A percentile compares a stretch with the other conserved stretches of the same genome.
Conservation (phyloP, 176 grass and related monocot species). For the Rhipidocladum racemiflorum region DNA sequence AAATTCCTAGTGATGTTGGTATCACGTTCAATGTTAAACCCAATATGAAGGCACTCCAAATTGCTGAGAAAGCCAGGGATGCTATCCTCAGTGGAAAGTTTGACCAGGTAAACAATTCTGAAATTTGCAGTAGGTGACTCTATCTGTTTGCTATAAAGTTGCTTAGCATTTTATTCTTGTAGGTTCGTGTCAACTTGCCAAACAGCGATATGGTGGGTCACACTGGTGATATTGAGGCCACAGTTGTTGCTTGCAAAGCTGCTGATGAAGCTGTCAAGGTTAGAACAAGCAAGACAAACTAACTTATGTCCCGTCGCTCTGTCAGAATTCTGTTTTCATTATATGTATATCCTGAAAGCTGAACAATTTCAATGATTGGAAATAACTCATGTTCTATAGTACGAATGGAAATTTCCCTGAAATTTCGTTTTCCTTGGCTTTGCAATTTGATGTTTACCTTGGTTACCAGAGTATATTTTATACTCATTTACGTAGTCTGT, state of each 20-base stretch:
- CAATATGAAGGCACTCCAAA: conserved; percentile 95
- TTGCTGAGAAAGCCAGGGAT: conserved; percentile 81
- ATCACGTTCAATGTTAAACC: conserved; percentile 98
- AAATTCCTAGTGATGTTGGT: conserved; percentile 88
- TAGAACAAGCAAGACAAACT: background rate
- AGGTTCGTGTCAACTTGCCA: conserved; percentile 95
- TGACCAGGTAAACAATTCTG: conserved; percentile 68
- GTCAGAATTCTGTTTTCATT: background rate
- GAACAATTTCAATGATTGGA: background rate
- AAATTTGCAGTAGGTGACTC: background rate
- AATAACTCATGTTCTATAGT: background rate
- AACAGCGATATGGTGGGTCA: conserved; percentile 99
- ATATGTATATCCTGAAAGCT: background rate
- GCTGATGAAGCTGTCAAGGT: conserved; percentile 97
- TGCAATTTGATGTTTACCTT: background rate
- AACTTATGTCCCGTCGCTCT: background rate
- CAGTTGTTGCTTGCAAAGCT: conserved; percentile 87
- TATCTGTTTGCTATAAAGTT: background rate
- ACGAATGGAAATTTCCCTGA: background rate
- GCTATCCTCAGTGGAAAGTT: conserved; percentile 86
- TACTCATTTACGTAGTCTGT: background rate
- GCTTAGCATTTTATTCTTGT: conserved; percentile 12
- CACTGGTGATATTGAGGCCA: conserved; percentile 98
- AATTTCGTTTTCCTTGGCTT: background rate
- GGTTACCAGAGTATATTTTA: background rate